Evolutionary conservation across 2,329 filamentous ascomycete genomes (phyloP).

Genomic region (Cryphonectria carpinicola): DNA sequence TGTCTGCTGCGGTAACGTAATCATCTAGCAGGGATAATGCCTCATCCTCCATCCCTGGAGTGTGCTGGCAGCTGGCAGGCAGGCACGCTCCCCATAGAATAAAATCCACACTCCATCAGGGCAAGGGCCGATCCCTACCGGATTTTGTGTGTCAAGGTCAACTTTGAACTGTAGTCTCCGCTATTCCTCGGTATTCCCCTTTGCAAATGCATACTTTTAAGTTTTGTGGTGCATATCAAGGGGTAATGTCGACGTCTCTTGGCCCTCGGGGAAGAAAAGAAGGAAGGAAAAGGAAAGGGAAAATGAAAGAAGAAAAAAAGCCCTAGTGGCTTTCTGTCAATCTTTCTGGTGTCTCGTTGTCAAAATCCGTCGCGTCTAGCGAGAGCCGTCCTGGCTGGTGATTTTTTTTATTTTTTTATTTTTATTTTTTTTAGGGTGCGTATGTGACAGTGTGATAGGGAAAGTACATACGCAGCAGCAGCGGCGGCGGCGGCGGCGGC

Average conservation of each 20-base stretch:
- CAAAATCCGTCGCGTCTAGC: neutral
- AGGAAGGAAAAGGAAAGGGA: too few species aligned
- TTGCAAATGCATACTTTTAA: neutral
- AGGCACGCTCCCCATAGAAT: neutral
- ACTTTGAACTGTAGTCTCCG: neutral
- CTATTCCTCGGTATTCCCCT: neutral
- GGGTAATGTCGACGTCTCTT: neutral
- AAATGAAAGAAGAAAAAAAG: too few species aligned
- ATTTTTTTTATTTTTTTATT: too few species aligned
- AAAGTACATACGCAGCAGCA: neutral
- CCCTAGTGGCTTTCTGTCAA: neutral
- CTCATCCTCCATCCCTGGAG: neutral
- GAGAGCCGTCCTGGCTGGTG: neutral
- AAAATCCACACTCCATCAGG: neutral
- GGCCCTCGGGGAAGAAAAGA: neutral
- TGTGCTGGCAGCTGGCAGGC: neutral
- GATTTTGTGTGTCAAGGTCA: neutral
- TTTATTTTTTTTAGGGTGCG: neutral
- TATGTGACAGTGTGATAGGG: neutral
- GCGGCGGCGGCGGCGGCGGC: neutral
- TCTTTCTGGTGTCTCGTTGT: neutral
- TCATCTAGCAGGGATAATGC: neutral
- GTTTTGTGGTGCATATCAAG: neutral
- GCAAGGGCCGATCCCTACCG: neutral
- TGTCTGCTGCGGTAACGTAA: slow-evolving; percentile 1